phyloP scores from a whole-genome alignment of 768 basidiomycete species.

The Artomyces pyxidatus region DNA sequence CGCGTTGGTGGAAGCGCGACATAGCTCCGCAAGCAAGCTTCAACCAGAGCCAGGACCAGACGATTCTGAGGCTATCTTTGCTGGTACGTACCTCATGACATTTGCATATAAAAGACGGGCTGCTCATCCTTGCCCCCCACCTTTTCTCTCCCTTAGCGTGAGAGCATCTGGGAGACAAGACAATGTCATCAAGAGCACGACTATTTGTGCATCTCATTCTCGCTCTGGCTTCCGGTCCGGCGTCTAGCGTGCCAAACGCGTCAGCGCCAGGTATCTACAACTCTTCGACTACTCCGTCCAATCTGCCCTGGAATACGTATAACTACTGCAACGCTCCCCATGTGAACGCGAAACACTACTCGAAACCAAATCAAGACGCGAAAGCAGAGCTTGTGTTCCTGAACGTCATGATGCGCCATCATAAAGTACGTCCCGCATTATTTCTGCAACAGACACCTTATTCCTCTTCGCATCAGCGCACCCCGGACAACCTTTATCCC shows the following conservation, averaged over 20 bases:
- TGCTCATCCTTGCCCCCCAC: too few relatives aligned
- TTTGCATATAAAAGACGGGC: too few relatives aligned
- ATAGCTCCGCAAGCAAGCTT: too few relatives aligned
- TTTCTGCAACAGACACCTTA: background rate
- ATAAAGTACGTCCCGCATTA: constrained; percentile 30
- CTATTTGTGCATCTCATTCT: background rate
- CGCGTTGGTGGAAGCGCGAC: too few relatives aligned
- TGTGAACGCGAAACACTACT: constrained; percentile 33
- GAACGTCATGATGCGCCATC: constrained; percentile 37
- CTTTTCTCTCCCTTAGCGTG: too few relatives aligned
- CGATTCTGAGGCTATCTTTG: too few relatives aligned
- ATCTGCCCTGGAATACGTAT: constrained; percentile 41
- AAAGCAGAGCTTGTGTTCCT: constrained; percentile 32
- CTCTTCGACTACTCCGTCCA: constrained; percentile 33
- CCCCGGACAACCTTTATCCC: constrained; percentile 43
- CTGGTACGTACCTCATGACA: too few relatives aligned
- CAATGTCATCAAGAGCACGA: too few relatives aligned
- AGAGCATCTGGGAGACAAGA: too few relatives aligned
- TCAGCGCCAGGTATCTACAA: constrained; percentile 34
- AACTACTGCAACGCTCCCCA: constrained; percentile 48
- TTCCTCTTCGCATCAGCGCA: constrained; percentile 24
- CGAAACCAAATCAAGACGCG: constrained; percentile 19
- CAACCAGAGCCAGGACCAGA: too few relatives aligned
- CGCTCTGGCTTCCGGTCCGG: background rate
- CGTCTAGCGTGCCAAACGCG: background rate